Evolutionary conservation across 2,329 filamentous ascomycete species (phyloP).

Genomic region (Endocalyx cinctus): DNA sequence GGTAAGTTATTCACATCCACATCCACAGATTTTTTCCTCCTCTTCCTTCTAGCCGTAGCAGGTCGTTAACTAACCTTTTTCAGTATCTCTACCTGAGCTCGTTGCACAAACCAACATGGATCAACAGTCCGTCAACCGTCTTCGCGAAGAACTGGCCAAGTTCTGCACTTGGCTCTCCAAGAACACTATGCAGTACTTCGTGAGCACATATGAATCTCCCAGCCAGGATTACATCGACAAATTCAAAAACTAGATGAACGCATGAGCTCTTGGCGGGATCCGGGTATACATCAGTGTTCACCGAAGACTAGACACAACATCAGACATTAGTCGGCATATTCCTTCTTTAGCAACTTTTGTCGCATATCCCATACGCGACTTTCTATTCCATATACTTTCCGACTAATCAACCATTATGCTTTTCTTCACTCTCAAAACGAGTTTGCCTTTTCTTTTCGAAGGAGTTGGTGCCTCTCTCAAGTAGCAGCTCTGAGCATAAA

Average conservation of each 20-base stretch:
- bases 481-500: no score
- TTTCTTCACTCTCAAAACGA: no score
- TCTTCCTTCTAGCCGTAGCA: not conserved
- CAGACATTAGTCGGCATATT: no score
- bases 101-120: constrained; percentile 99
- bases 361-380: no score
- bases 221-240: constrained; percentile 68
- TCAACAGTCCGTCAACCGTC: constrained; percentile 77
- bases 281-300: no score
- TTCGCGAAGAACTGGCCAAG: constrained; percentile 84
- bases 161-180: constrained; percentile 82
- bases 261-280: no score
- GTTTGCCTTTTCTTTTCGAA: no score
- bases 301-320: no score
- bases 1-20: constrained; percentile 51
- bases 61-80: constrained; percentile 8
- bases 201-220: constrained; percentile 69
- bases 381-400: no score
- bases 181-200: constrained; percentile 73
- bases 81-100: constrained; percentile 87
- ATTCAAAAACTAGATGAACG: constrained; percentile 39
- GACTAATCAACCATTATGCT: no score
- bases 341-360: no score
- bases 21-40: not conserved
- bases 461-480: no score